These are phyloP conservation scores for Pichia sp. DNA, from an alignment of 1,139 yeast genomes.

Conservation along the genomic window DNA sequence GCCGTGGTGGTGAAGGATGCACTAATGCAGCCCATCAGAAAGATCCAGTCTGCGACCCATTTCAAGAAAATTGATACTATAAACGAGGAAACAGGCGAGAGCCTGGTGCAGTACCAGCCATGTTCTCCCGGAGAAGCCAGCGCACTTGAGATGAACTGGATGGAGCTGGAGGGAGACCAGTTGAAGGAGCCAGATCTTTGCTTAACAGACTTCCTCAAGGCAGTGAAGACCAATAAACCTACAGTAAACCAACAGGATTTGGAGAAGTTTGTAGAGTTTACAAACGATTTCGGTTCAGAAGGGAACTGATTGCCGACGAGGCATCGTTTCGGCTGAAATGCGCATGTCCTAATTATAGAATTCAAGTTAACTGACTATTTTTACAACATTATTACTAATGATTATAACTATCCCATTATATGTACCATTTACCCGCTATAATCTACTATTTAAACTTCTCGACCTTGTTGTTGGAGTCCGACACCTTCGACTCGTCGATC, in stretches of 20 bases:
- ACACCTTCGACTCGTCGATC: slow-evolving; percentile 67
- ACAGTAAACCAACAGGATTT: slow-evolving; percentile 87
- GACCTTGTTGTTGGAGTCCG: slow-evolving; percentile 71
- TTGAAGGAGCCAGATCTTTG: slow-evolving; percentile 85
- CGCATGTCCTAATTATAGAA: too few species aligned
- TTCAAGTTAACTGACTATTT: too few species aligned
- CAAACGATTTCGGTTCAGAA: slow-evolving; percentile 94
- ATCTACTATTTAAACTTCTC: slow-evolving; percentile 13
- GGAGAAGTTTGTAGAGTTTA: slow-evolving; percentile 77
- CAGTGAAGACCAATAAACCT: slow-evolving; percentile 87
- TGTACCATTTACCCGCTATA: not conserved
- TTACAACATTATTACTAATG: not conserved
- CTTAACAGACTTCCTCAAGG: slow-evolving; percentile 88
- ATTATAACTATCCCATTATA: not conserved
- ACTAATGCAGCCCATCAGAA: slow-evolving; percentile 94
- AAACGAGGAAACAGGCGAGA: slow-evolving; percentile 34
- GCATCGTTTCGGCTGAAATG: too few species aligned
- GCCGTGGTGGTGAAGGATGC: slow-evolving; percentile 98
- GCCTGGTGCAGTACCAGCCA: slow-evolving; percentile 60
- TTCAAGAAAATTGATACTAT: slow-evolving; percentile 55
- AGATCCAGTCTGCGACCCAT: slow-evolving; percentile 95
- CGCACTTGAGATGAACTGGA: slow-evolving; percentile 90
- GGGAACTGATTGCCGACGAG: slow-evolving; percentile 51
- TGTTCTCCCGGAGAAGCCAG: slow-evolving; percentile 94
- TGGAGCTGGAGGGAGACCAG: slow-evolving; percentile 85